A percentile compares a stretch with the other conserved stretches of the same genome.
Evolutionary conservation across 2,329 filamentous ascomycete species (phyloP).

Genomic region (Colletotrichum shisoi): DNA sequence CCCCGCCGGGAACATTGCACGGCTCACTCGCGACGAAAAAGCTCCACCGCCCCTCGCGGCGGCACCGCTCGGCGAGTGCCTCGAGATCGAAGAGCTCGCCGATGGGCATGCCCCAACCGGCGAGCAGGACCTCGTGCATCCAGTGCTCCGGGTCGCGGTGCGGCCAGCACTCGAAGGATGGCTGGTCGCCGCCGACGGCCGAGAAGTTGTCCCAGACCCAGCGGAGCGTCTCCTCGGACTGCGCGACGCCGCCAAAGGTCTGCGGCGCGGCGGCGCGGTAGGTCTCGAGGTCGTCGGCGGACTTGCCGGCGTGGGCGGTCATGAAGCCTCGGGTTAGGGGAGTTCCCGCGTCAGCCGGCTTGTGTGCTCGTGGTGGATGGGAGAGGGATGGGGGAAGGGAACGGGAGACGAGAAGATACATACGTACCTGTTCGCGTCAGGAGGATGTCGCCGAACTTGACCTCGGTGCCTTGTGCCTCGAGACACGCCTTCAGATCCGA

Average conservation of each 20-base stretch:
- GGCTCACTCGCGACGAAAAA: slow-evolving; percentile 53
- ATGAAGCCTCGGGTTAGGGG: slow-evolving; percentile 25
- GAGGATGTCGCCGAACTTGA: slow-evolving; percentile 61
- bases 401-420: neutral
- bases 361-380: neutral
- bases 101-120: slow-evolving; percentile 55
- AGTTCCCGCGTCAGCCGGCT: neutral
- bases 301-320: slow-evolving; percentile 32
- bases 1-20: slow-evolving; percentile 46
- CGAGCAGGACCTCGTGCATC: slow-evolving; percentile 54
- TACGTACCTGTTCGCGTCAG: slow-evolving; percentile 58
- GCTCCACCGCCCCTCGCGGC: slow-evolving; percentile 47
- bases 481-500: slow-evolving; percentile 37
- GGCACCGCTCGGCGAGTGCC: slow-evolving; percentile 48
- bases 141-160: slow-evolving; percentile 46
- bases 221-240: slow-evolving; percentile 56
- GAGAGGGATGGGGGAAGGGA: neutral
- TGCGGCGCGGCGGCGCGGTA: slow-evolving; percentile 27
- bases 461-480: slow-evolving; percentile 36
- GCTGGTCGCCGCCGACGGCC: slow-evolving; percentile 64
- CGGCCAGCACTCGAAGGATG: slow-evolving; percentile 61
- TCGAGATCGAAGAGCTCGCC: slow-evolving; percentile 55
- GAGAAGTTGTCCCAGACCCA: slow-evolving; percentile 69
- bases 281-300: slow-evolving; percentile 26
- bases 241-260: slow-evolving; percentile 54